Percentiles rank a stretch among this genome's conserved stretches.
phyloP scores from a whole-genome alignment of 148 eudicot species.

The Suaeda aralocaspica region DNA sequence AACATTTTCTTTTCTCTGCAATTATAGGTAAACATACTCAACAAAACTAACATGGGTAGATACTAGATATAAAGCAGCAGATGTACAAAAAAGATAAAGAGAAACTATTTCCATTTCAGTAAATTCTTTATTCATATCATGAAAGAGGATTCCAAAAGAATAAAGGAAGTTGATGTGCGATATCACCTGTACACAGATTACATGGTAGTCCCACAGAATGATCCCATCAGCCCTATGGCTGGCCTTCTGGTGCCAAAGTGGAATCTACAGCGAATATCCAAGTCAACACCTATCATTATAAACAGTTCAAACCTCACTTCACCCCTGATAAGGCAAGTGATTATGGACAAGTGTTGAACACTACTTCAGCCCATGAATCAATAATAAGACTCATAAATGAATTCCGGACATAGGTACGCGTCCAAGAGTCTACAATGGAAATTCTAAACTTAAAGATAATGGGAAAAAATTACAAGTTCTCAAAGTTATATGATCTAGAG shows the following conservation, averaged over 20 bases:
- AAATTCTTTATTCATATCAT: not conserved
- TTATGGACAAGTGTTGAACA: not conserved
- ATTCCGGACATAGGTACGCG: not conserved
- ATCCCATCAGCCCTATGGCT: slow-evolving; percentile 94
- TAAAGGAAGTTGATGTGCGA: not conserved
- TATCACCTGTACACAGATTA: slow-evolving; percentile 72
- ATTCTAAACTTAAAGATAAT: not conserved
- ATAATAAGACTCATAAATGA: not conserved
- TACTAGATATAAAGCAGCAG: not conserved
- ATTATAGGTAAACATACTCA: not conserved
- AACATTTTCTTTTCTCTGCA: slow-evolving; percentile 54
- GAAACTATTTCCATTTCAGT: too few relatives aligned
- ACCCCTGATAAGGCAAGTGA: not conserved
- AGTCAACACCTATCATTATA: slow-evolving; percentile 15
- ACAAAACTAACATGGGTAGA: not conserved
- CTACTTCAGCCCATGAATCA: not conserved
- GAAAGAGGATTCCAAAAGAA: not conserved
- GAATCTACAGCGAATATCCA: slow-evolving; percentile 52
- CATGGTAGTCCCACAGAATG: slow-evolving; percentile 92
- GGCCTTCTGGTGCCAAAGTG: slow-evolving; percentile 95
- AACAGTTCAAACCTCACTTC: slow-evolving; percentile 7
- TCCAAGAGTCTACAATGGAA: not conserved
- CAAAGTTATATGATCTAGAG: not conserved
- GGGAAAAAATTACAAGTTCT: not conserved
- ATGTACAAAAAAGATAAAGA: not conserved